A percentile compares a stretch with the other conserved stretches of the same genome.
phyloP scores from a whole-genome alignment of 2,329 filamentous ascomycete genomes.

The Pestalotiopsis sp. region DNA sequence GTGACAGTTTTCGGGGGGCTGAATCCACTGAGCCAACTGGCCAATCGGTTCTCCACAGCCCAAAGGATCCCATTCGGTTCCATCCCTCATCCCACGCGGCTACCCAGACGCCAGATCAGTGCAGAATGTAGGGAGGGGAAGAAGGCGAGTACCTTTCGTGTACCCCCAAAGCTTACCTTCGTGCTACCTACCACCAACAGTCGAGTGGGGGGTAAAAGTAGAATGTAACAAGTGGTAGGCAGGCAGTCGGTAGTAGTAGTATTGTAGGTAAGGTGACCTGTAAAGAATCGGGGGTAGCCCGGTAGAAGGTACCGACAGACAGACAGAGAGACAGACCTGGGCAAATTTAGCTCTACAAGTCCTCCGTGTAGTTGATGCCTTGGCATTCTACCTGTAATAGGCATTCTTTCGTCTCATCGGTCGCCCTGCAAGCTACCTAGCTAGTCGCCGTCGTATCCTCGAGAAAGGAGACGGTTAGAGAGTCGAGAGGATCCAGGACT shows the following conservation, averaged over 20 bases:
- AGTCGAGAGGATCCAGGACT: background rate
- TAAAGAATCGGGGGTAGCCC: background rate
- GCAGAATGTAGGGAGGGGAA: background rate
- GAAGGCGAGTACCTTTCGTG: background rate
- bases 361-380: background rate
- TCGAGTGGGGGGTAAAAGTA: background rate
- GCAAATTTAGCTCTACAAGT: background rate
- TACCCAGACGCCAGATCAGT: background rate
- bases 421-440: background rate
- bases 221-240: no score
- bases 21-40: background rate
- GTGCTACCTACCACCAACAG: background rate
- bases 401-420: background rate
- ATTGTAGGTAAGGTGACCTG: background rate
- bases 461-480: background rate
- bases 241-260: background rate
- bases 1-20: background rate
- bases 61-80: background rate
- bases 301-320: background rate
- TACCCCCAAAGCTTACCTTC: background rate
- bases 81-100: background rate
- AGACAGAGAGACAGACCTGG: background rate
- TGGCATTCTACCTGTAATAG: background rate
- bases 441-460: background rate
- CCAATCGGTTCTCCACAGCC: conserved; percentile 2